A percentile compares a stretch with the other conserved stretches of the same genome.
Conservation (phyloP, 176 grass and related monocot species). For the Echinochloa phyllopogon region DNA sequence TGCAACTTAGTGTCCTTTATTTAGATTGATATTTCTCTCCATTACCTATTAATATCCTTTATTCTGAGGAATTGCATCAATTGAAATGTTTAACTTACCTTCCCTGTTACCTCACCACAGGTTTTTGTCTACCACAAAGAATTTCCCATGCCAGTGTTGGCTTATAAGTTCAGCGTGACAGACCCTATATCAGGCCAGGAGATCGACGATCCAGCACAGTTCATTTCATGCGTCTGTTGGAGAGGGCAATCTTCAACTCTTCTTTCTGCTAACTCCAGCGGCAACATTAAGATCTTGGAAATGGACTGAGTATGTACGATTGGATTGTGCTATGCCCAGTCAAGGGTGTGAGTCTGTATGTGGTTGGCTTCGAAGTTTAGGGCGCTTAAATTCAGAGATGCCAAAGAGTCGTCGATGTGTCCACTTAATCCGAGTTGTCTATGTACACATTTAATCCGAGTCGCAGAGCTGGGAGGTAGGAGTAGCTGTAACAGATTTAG, state of each 20-base stretch:
- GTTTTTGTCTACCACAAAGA: constrained; percentile 96
- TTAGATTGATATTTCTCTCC: background rate
- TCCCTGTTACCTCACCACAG: constrained; percentile 46
- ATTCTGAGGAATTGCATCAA: background rate
- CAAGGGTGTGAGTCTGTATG: background rate
- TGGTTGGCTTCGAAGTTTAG: background rate
- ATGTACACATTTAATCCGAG: constrained; percentile 4
- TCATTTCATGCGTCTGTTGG: constrained; percentile 97
- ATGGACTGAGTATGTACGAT: constrained; percentile 61
- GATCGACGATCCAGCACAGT: constrained; percentile 79
- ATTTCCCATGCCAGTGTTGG: constrained; percentile 93
- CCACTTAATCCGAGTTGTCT: constrained; percentile 27
- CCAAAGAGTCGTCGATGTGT: background rate
- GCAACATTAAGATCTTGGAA: constrained; percentile 92
- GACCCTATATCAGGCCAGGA: constrained; percentile 94
- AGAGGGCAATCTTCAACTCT: constrained; percentile 77
- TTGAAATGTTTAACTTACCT: constrained; percentile 20
- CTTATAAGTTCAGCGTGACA: constrained; percentile 79
- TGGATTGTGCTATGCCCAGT: background rate
- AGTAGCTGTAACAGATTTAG: constrained; percentile 56
- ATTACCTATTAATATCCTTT: background rate
- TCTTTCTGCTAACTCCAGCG: constrained; percentile 90
- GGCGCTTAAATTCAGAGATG: background rate
- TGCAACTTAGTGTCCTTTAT: background rate
- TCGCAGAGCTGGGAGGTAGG: constrained; percentile 40